These are phyloP conservation scores for Malus hybrid DNA, from an alignment of 331 rosid species.

Conservation along the genomic window DNA sequence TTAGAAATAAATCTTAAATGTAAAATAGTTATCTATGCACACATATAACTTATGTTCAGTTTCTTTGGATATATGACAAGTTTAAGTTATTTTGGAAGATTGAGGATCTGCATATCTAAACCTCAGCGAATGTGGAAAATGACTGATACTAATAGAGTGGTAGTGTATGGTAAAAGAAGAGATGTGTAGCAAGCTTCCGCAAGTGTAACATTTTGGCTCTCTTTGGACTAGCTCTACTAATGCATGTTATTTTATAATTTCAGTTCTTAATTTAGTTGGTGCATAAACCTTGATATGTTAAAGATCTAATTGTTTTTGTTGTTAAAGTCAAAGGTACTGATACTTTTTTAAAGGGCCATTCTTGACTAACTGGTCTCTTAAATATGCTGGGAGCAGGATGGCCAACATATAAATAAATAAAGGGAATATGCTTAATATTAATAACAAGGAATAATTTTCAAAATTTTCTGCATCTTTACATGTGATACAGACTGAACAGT, in stretches of 20 bases:
- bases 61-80: neutral
- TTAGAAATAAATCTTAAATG: neutral
- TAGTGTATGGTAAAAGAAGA: neutral
- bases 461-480: neutral
- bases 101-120: neutral
- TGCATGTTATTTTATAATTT: neutral
- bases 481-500: neutral
- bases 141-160: neutral
- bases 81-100: neutral
- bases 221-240: neutral
- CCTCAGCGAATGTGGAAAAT: neutral
- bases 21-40: neutral
- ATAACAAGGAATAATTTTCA: neutral
- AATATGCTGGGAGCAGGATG: neutral
- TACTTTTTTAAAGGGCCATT: neutral
- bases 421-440: neutral
- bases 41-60: neutral
- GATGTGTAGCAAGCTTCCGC: neutral
- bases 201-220: neutral
- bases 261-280: neutral
- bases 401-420: neutral
- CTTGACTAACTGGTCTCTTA: neutral
- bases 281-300: neutral
- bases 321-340: neutral
- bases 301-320: neutral